Evolutionary conservation across 2,329 filamentous ascomycete species (phyloP).

Genomic region (Ceratocystis lukuohia): DNA sequence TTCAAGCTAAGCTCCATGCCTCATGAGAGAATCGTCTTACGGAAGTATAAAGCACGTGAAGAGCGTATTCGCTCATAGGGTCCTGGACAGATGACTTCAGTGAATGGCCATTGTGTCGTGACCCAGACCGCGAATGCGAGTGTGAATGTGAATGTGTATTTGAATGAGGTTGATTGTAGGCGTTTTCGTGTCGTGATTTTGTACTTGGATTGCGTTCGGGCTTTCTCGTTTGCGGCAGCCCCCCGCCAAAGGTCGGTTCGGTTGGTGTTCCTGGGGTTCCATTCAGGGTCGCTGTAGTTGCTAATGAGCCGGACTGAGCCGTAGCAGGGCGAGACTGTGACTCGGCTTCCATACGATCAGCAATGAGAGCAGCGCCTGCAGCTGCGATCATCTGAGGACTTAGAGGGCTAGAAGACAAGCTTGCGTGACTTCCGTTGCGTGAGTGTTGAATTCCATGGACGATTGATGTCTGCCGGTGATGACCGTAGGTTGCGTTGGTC

Average conservation of each 20-base stretch:
- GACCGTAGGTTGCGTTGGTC: constrained; percentile 53
- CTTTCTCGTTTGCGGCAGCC: constrained; percentile 35
- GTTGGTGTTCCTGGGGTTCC: constrained; percentile 30
- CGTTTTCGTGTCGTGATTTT: constrained; percentile 57
- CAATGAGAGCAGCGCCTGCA: constrained; percentile 41
- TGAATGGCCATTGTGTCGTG: constrained; percentile 43
- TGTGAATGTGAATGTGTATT: constrained; percentile 23
- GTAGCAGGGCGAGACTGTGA: constrained; percentile 31
- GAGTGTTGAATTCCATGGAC: constrained; percentile 92
- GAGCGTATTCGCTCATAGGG: constrained; percentile 93
- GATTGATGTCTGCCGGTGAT: constrained; percentile 93
- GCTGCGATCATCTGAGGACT: constrained; percentile 76
- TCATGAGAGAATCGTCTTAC: constrained; percentile 33
- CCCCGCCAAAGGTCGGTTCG: constrained; percentile 32
- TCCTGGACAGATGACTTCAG: constrained; percentile 55
- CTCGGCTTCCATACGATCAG: constrained; percentile 39
- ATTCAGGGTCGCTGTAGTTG: constrained; percentile 25
- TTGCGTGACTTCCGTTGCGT: constrained; percentile 75
- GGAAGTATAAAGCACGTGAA: constrained; percentile 92
- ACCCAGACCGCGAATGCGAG: constrained; percentile 47
- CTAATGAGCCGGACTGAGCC: constrained; percentile 29
- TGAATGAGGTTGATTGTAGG: constrained; percentile 40
- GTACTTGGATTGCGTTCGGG: constrained; percentile 47
- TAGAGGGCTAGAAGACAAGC: constrained; percentile 67
- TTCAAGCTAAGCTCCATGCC: background rate